These are phyloP conservation scores for Neurospora sp. DNA, from an alignment of 495 filamentous ascomycete genomes.

Conservation along the genomic window DNA sequence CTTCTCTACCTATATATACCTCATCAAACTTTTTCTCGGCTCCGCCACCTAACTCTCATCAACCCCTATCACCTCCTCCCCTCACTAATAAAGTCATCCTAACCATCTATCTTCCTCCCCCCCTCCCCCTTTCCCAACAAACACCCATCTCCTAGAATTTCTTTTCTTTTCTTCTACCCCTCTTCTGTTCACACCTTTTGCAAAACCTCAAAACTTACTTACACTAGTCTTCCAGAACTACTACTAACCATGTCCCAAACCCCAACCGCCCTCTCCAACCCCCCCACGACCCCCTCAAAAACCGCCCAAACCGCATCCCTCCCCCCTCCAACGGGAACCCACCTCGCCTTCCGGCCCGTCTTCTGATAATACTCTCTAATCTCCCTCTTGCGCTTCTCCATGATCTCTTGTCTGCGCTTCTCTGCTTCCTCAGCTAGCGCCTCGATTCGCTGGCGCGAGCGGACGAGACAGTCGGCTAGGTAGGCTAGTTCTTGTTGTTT, in stretches of 20 bases:
- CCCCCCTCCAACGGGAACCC: constrained; percentile 63
- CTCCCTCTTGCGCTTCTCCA: constrained; percentile 57
- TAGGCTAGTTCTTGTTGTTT: constrained; percentile 59
- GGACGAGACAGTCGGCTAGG: constrained; percentile 64
- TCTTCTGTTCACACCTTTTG: no score
- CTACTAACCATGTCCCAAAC: constrained; percentile 43
- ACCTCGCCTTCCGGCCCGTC: constrained; percentile 58
- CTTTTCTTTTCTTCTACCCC: no score
- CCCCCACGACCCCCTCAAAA: constrained; percentile 57
- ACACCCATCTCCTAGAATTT: neutral
- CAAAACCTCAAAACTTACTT: no score
- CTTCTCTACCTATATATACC: neutral
- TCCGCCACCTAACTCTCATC: neutral
- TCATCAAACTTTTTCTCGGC: neutral
- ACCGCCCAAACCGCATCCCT: constrained; percentile 63
- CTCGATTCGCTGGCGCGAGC: constrained; percentile 68
- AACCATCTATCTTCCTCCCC: neutral
- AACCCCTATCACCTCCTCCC: neutral
- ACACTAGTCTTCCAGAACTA: no score
- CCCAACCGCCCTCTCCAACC: constrained; percentile 51
- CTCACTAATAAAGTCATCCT: neutral
- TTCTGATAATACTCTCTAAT: constrained; percentile 54
- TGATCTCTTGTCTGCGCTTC: constrained; percentile 48
- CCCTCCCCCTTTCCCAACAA: neutral
- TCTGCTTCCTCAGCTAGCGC: constrained; percentile 76